Base-by-base conservation (phyloP, 768 basidiomycete genomes). In the Tephrocybe sp. region DNA sequence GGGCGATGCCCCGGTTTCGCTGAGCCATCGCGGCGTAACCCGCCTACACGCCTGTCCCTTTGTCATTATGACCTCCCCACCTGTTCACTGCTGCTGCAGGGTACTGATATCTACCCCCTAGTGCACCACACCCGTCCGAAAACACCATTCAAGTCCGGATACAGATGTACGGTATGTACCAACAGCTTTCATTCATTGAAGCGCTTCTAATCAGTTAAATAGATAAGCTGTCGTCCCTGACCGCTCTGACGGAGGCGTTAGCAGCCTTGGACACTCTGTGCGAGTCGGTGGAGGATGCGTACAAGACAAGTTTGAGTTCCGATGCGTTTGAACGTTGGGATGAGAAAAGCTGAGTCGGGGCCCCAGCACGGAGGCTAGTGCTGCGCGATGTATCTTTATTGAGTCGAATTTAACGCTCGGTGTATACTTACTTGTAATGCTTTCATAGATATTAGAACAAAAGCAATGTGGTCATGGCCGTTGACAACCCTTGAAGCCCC, bases 71-170 rank as follows among this genome's bases (percentile, higher is more conserved):
- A 37, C 16, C 21, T 37, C n/a, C 6, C 28, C 7, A 19, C 21
- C 36, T 19, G 5, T 37, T 37, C 36, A n/a, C n/a, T n/a, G 18
- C 36, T 19, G 5, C 4, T 6, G 18, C 18, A 18, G 3, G 28
- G 22, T 22, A 15, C 42, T 52, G 46, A 56, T 2, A n/a, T n/a
- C n/a, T n/a, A n/a, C 18, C 34, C 24, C 46, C 1, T 58, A 92
- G 89, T 60, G 87, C 81, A 27, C 97, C 97, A 2, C 97, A 98
- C 73, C 97, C 97, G 3, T 97, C 96, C 9, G 97, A 99, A 74
- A 89, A 92, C 58, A 86, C 89, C 59, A 97, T 99, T 60, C 91
- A 98, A 61, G 73, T 98, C 22, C 89, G 97, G n/a, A 92, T 98
- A 52, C 96, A 98, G 80, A 98, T 98, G 96, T 97, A 98, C 59